Conservation (phyloP, 2,329 filamentous ascomycete species). For the Colletotrichum sojae region DNA sequence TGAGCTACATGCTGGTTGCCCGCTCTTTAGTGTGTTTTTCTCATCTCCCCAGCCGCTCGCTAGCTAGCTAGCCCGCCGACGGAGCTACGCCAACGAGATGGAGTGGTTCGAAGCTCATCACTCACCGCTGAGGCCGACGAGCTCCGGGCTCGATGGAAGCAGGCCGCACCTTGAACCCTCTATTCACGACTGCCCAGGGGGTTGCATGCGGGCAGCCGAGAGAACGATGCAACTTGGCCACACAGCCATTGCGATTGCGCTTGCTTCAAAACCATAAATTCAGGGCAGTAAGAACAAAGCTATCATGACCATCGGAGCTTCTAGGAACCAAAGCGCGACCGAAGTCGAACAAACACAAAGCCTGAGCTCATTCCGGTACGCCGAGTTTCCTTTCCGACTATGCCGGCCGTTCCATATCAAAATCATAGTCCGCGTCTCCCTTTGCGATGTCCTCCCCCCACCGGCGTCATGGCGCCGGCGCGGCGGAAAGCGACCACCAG, state of each 20-base stretch:
- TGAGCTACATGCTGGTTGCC: neutral
- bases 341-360: constrained; percentile 35
- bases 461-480: constrained; percentile 14
- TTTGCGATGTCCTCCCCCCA: neutral
- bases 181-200: no score
- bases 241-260: no score
- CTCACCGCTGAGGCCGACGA: neutral
- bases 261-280: constrained; percentile 17
- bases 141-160: neutral
- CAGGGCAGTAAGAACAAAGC: constrained; percentile 28
- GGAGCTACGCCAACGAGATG: neutral
- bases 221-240: no score
- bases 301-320: constrained; percentile 37
- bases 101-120: neutral
- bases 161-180: no score
- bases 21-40: neutral
- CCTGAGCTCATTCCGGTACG: constrained; percentile 40
- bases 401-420: constrained; percentile 39
- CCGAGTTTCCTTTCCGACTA: constrained; percentile 39
- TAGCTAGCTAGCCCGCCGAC: neutral
- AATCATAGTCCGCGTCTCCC: constrained; percentile 18
- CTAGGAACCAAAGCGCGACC: constrained; percentile 39
- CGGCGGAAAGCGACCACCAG: neutral
- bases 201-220: no score
- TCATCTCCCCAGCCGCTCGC: neutral